A percentile compares a stretch with the other conserved stretches of the same genome.
These are phyloP conservation scores for Murraya koenigii DNA, from an alignment of 345 rosid species.

Conservation along the genomic window DNA sequence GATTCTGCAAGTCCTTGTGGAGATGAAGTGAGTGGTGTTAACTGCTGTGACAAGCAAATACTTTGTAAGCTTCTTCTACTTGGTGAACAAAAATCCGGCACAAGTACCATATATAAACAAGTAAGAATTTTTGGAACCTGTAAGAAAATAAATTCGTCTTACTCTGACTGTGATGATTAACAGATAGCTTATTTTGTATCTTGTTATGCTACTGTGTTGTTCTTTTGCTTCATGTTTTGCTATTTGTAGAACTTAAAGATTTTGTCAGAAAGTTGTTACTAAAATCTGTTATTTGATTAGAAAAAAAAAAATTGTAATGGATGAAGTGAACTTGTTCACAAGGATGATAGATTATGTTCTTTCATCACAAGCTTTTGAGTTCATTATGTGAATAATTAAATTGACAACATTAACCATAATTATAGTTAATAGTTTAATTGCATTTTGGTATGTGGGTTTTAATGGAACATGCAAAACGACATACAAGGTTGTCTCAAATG, in stretches of 20 bases:
- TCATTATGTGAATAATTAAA: background rate
- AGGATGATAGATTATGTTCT: background rate
- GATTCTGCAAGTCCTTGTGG: conserved; percentile 17
- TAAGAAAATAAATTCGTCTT: background rate
- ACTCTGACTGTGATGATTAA: background rate
- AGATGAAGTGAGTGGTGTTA: conserved; percentile 28
- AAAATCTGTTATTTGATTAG: background rate
- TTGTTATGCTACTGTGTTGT: background rate
- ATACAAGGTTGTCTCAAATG: background rate
- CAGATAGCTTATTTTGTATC: background rate
- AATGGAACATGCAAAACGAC: background rate
- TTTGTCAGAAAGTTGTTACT: background rate
- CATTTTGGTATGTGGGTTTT: background rate
- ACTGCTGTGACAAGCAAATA: conserved; percentile 24
- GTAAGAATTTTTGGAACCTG: conserved; percentile 27
- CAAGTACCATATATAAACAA: conserved; percentile 83
- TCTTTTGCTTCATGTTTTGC: background rate
- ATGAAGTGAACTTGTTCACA: background rate
- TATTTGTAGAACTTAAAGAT: background rate
- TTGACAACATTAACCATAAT: no score
- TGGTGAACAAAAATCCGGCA: conserved; percentile 73
- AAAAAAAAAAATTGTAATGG: background rate
- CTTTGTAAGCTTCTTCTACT: conserved; percentile 62
- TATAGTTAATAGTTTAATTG: background rate
- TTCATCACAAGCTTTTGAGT: background rate